Evolutionary conservation across 2,329 filamentous ascomycete species (phyloP), one percentile per base, ranked within the genome.

Genomic region (Alternaria postmessia): DNA sequence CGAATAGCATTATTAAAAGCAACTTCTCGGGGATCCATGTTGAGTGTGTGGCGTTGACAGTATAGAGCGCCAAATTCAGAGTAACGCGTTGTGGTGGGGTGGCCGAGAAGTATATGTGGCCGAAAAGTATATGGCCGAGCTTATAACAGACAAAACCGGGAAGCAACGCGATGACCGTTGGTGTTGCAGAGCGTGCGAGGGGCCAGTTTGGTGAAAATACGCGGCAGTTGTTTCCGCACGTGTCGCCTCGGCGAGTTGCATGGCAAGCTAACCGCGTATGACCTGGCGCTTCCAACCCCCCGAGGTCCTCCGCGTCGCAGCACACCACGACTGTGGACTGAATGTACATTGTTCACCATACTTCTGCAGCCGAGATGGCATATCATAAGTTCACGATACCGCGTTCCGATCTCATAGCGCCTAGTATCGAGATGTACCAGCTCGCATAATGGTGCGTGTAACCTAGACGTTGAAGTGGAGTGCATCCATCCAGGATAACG

Each of bases 191-290:
- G 34, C 26, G n/a, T 24, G 16, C 24, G 24, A 30, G 16, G 34
- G 44, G 20, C 24, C 16, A 28, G 34, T 22, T n/a, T 18, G 22
- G 55, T 32, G 57, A 30, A 28, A 30, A 24, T 22, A 34, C 46
- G 32, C 57, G 46, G 52, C 57, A 57, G 42, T 51, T 41, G 20
- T 20, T 57, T 36, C 57, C 41, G 36, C 44, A 38, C 26, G n/a
- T 42, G 41, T 39, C 26, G 26, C 24, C 24, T 57, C 57, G 57
- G 57, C 57, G n/a, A 60, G 18, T 30, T 60, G 57, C 57, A 60
- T 60, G 16, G 20, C 20, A 26, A 18, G 28, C 53, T 57, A 60
- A 42, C 20, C 26, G 0, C 14, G n/a, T 16, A 11, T 3, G 41
- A 42, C 34, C 18, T 56, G 20, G n/a, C 3, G 41, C 16, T 28